phyloP scores from a whole-genome alignment of 73 alveolate genomes.

The Tetrahymena elliotti region DNA sequence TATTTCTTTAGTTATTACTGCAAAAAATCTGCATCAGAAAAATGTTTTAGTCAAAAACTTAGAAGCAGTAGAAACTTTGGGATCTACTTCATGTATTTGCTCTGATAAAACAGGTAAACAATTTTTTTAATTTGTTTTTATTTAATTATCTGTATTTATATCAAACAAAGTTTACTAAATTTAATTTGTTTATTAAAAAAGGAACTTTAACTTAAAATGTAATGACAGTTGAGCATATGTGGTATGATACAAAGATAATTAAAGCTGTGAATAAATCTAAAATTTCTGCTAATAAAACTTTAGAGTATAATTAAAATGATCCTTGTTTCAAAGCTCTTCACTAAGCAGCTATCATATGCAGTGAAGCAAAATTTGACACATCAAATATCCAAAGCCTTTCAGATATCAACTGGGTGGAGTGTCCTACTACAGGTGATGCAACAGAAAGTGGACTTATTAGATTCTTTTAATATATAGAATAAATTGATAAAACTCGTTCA shows the following conservation, averaged over 20 bases:
- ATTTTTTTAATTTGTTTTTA: too few relatives aligned
- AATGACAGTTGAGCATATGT: constrained; percentile 89
- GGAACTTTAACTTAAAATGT: constrained; percentile 94
- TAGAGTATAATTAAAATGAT: constrained; percentile 39
- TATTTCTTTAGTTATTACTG: constrained; percentile 82
- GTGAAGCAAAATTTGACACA: constrained; percentile 39
- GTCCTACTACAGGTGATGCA: constrained; percentile 85
- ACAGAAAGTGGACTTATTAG: constrained; percentile 89
- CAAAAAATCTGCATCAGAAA: constrained; percentile 71
- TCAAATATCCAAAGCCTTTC: background rate
- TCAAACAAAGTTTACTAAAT: too few relatives aligned
- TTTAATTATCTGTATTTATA: too few relatives aligned
- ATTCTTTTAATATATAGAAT: constrained; percentile 70
- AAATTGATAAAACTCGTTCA: constrained; percentile 43
- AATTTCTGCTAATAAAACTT: constrained; percentile 8
- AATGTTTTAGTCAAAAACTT: constrained; percentile 63
- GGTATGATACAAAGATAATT: constrained; percentile 72
- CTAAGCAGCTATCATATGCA: constrained; percentile 30
- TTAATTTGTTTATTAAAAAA: too few relatives aligned
- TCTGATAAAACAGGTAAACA: constrained; percentile 58
- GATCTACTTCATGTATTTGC: constrained; percentile 70
- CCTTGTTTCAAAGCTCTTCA: constrained; percentile 9
- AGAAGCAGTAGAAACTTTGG: constrained; percentile 72
- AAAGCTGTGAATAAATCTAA: constrained; percentile 75
- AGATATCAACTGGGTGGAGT: constrained; percentile 6